Percentiles rank a stretch among this genome's conserved stretches.
Evolutionary conservation across 176 grass and related monocot species (phyloP).

Genomic region (Urochloa ruziziensis): DNA sequence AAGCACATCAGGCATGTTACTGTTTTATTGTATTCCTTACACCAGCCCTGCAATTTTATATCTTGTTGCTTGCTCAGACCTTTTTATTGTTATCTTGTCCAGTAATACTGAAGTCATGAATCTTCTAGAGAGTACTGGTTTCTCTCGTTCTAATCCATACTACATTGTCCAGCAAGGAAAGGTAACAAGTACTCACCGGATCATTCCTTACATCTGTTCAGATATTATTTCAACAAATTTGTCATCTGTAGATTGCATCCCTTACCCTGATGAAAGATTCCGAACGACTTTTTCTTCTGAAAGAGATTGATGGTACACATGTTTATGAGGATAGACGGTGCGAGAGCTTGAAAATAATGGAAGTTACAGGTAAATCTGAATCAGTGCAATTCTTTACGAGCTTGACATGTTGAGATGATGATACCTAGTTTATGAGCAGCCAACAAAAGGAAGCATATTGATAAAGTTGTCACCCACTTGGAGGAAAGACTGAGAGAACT

Average conservation of each 20-base stretch:
- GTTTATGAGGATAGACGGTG: conserved; percentile 84
- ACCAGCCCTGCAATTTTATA: not conserved
- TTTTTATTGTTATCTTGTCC: conserved; percentile 21
- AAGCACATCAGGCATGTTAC: conserved; percentile 73
- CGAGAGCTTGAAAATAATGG: conserved; percentile 98
- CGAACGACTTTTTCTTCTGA: conserved; percentile 88
- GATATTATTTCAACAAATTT: conserved; percentile 12
- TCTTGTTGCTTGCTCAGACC: not conserved
- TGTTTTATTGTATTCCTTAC: conserved; percentile 24
- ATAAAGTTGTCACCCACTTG: conserved; percentile 81
- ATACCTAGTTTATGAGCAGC: conserved; percentile 37
- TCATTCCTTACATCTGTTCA: conserved; percentile 4
- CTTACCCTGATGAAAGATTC: conserved; percentile 97
- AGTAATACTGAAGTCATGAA: conserved; percentile 99
- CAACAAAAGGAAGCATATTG: conserved; percentile 98
- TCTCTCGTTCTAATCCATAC: conserved; percentile 96
- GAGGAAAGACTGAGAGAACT: conserved; percentile 86
- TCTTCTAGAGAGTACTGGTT: conserved; percentile 91
- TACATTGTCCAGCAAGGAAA: conserved; percentile 97
- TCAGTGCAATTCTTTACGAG: not conserved
- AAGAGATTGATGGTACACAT: conserved; percentile 90
- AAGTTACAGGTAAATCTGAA: conserved; percentile 64
- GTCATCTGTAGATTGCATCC: conserved; percentile 71
- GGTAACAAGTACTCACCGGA: conserved; percentile 36
- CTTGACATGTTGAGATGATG: not conserved